phyloP scores from a whole-genome alignment of 225 moss, liverwort and hornwort genomes.

The Anthoceros angustus region DNA sequence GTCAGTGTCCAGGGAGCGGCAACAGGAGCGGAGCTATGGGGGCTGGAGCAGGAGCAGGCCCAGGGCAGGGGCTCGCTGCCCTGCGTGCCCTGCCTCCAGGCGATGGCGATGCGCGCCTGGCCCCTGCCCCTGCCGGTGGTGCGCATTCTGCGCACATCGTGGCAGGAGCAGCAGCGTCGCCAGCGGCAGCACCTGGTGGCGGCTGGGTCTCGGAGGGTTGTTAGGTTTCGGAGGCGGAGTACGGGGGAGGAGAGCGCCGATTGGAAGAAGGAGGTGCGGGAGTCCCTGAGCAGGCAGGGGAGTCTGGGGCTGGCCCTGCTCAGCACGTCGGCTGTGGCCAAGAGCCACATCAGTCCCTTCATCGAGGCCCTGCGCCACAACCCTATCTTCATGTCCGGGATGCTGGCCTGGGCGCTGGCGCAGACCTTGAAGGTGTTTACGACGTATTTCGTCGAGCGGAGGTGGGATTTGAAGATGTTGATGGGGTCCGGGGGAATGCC shows the following conservation, averaged over 20 bases:
- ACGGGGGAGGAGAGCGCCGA: neutral
- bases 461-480: constrained; percentile 79
- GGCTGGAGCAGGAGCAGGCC: no score
- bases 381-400: constrained; percentile 93
- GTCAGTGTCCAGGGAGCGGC: no score
- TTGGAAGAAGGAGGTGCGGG: constrained; percentile 30
- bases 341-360: constrained; percentile 62
- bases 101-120: neutral
- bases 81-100: neutral
- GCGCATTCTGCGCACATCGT: neutral
- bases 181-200: neutral
- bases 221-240: neutral
- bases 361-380: constrained; percentile 51
- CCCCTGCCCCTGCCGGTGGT: neutral
- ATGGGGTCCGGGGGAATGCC: constrained; percentile 97
- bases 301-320: constrained; percentile 65
- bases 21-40: no score
- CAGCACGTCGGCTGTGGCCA: constrained; percentile 64
- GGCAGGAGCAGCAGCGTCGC: neutral
- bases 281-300: constrained; percentile 44
- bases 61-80: neutral
- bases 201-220: neutral
- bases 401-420: constrained; percentile 57
- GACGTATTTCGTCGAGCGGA: constrained; percentile 66
- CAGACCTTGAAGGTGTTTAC: constrained; percentile 88